Evolutionary conservation across 768 basidiomycete genomes (phyloP).

Genomic region (Suillus fuscotomentosus): DNA sequence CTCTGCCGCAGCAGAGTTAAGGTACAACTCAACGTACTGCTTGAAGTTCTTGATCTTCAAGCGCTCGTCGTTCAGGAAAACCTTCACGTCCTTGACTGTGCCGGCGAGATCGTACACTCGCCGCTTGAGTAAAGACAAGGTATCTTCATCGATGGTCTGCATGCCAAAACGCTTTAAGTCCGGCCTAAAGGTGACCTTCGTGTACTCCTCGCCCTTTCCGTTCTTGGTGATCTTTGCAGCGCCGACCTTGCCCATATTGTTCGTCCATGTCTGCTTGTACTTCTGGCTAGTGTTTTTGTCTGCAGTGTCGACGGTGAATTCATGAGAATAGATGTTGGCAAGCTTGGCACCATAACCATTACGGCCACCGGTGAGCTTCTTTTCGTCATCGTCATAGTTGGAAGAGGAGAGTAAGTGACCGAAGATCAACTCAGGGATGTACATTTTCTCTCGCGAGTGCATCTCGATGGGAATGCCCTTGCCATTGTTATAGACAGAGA

Average conservation of each 20-base stretch:
- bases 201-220: slow-evolving; percentile 84
- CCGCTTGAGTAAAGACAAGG: slow-evolving; percentile 82
- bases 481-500: slow-evolving; percentile 95
- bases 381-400: slow-evolving; percentile 98
- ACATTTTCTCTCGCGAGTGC: slow-evolving; percentile 88
- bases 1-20: slow-evolving; percentile 72
- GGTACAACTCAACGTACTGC: slow-evolving; percentile 93
- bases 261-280: slow-evolving; percentile 92
- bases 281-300: slow-evolving; percentile 84
- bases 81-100: slow-evolving; percentile 91
- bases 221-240: slow-evolving; percentile 94
- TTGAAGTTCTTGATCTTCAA: slow-evolving; percentile 95
- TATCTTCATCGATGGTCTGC: slow-evolving; percentile 88
- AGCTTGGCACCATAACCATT: slow-evolving; percentile 99
- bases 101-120: slow-evolving; percentile 98
- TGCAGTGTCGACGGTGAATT: slow-evolving; percentile 95
- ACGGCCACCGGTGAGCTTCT: slow-evolving; percentile 96
- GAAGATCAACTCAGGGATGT: slow-evolving; percentile 97
- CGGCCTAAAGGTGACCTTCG: slow-evolving; percentile 89
- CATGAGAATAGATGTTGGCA: slow-evolving; percentile 95
- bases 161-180: slow-evolving; percentile 93
- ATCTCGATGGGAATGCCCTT: slow-evolving; percentile 96
- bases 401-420: slow-evolving; percentile 92
- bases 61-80: slow-evolving; percentile 88
- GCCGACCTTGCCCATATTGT: slow-evolving; percentile 89